phyloP scores from a whole-genome alignment of 768 basidiomycete species.

The Cubamyces sp. region DNA sequence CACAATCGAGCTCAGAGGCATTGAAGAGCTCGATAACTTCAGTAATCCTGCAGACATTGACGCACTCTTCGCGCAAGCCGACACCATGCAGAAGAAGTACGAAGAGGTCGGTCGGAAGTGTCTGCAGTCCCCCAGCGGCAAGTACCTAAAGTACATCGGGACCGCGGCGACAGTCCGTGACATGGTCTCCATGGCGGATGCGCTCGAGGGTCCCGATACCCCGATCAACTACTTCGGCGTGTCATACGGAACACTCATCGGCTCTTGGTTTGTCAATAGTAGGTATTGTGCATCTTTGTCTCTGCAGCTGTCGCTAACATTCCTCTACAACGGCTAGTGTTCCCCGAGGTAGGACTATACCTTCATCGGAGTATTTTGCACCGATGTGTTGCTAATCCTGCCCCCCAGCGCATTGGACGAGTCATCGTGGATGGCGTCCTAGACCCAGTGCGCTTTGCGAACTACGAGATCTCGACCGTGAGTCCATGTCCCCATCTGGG shows the following conservation, averaged over 20 bases:
- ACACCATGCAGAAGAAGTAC: constrained; percentile 20
- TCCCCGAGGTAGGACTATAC: constrained; percentile 8
- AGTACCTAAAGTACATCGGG: constrained; percentile 16
- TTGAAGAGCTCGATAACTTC: constrained; percentile 15
- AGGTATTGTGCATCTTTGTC: background rate
- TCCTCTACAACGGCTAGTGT: constrained; percentile 1
- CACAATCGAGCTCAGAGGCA: constrained; percentile 13
- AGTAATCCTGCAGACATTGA: constrained; percentile 13
- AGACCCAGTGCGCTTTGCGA: constrained; percentile 2
- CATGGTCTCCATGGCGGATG: constrained; percentile 20
- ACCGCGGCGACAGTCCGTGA: constrained; percentile 19
- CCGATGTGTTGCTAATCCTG: too few relatives aligned
- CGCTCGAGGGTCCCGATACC: constrained; percentile 18
- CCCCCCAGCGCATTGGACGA: constrained; percentile 11
- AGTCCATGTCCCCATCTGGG: background rate
- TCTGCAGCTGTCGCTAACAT: too few relatives aligned
- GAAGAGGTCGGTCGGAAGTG: constrained; percentile 10
- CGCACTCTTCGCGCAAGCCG: constrained; percentile 10
- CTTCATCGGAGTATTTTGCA: too few relatives aligned
- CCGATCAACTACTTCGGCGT: constrained; percentile 19
- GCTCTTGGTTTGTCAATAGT: constrained; percentile 21
- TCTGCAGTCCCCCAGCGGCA: background rate
- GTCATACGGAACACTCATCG: constrained; percentile 20
- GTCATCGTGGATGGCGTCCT: constrained; percentile 21
- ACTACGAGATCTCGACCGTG: background rate